Evolutionary conservation across 306 rosid genomes (phyloP).

Genomic region (Vicia faba): DNA sequence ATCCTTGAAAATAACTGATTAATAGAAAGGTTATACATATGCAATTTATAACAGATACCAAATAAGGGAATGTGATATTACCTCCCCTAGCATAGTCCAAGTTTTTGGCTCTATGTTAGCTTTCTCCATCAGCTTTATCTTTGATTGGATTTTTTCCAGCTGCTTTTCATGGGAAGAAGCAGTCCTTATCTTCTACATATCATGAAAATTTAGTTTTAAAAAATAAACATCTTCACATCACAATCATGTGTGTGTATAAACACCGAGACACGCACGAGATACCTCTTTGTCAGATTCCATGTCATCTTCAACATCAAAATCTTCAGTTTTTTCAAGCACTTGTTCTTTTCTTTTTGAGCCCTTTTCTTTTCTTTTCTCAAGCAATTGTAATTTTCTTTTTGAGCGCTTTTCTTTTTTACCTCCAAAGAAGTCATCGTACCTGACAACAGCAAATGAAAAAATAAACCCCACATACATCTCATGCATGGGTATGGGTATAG

Average conservation of each 20-base stretch:
- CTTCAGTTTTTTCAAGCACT: constrained; percentile 45
- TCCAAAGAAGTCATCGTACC: constrained; percentile 78
- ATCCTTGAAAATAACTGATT: constrained; percentile 29
- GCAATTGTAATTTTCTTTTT: constrained; percentile 45
- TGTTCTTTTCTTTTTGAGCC: constrained; percentile 45
- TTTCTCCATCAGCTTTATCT: constrained; percentile 78
- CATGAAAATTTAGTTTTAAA: constrained; percentile 19
- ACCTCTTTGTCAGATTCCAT: constrained; percentile 50
- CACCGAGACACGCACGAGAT: not conserved
- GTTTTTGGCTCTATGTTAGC: constrained; percentile 74
- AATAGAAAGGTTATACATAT: constrained; percentile 4
- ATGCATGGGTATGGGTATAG: no score
- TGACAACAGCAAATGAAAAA: constrained; percentile 41
- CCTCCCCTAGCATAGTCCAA: constrained; percentile 99
- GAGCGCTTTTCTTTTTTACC: constrained; percentile 39
- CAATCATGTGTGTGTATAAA: not conserved
- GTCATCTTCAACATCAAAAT: constrained; percentile 47
- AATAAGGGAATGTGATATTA: constrained; percentile 35
- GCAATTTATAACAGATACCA: not conserved
- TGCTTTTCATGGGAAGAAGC: constrained; percentile 76
- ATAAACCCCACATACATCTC: no score
- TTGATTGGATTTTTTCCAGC: constrained; percentile 51
- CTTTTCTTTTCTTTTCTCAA: constrained; percentile 28
- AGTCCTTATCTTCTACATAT: constrained; percentile 49
- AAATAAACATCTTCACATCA: not conserved